These are phyloP conservation scores for Scytalidium lignicola DNA, from an alignment of 2,329 filamentous ascomycete genomes.

Conservation along the genomic window DNA sequence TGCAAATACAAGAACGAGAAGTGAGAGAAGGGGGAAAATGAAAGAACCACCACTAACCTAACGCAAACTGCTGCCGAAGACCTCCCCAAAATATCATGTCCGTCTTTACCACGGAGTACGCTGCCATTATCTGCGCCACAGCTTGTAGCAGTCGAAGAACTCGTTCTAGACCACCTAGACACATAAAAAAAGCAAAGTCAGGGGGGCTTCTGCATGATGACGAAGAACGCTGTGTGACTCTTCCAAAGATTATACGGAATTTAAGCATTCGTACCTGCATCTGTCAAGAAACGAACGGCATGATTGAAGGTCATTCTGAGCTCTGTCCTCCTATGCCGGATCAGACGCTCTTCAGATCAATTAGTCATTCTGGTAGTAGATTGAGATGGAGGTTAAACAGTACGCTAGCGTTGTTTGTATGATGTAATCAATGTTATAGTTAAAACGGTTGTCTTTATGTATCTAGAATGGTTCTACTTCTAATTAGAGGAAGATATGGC, in stretches of 20 bases:
- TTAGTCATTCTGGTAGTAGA: no score
- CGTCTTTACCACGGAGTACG: slow-evolving; percentile 37
- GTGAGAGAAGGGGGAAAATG: neutral
- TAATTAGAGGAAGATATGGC: neutral
- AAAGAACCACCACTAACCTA: slow-evolving; percentile 29
- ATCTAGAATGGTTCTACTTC: no score
- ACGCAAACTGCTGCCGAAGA: slow-evolving; percentile 34
- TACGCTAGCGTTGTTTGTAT: no score
- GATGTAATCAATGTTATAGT: no score
- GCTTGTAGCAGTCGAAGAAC: slow-evolving; percentile 54
- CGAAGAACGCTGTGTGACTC: no score
- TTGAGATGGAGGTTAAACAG: no score
- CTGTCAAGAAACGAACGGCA: slow-evolving; percentile 19
- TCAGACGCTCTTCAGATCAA: no score
- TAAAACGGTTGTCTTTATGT: no score
- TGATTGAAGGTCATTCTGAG: slow-evolving; percentile 7
- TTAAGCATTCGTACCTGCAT: slow-evolving; percentile 14
- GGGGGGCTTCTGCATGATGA: neutral
- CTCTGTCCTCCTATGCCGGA: no score
- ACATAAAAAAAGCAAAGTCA: neutral
- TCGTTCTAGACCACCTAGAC: slow-evolving; percentile 54
- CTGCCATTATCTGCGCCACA: slow-evolving; percentile 41
- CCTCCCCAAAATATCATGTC: slow-evolving; percentile 28
- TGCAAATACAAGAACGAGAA: neutral
- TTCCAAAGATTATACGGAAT: no score